These are phyloP conservation scores for Lagerstroemia speciosa DNA, from an alignment of 345 rosid genomes.

Conservation along the genomic window DNA sequence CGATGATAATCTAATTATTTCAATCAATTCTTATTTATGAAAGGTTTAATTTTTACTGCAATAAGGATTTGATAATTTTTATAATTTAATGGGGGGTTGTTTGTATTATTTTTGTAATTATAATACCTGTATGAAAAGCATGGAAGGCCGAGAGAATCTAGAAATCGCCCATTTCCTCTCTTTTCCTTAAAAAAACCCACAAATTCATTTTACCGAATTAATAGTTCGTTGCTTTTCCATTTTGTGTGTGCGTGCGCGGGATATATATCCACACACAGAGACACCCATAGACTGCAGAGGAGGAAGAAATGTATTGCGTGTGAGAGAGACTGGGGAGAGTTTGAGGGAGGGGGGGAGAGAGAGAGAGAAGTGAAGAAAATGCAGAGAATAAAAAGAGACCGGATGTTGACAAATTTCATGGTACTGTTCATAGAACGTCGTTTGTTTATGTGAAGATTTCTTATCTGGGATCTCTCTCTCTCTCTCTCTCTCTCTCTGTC, in stretches of 20 bases:
- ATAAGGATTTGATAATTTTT: too few species aligned
- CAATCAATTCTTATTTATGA: too few species aligned
- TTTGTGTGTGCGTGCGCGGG: not conserved
- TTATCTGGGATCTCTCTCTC: slow-evolving; percentile 67
- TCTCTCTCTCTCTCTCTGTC: slow-evolving; percentile 35
- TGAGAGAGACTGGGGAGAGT: not conserved
- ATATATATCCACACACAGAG: not conserved
- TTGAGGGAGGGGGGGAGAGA: slow-evolving; percentile 5
- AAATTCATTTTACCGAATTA: not conserved
- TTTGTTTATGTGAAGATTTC: slow-evolving; percentile 79
- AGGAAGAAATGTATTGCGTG: not conserved
- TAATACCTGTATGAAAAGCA: slow-evolving; percentile 20
- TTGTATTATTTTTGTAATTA: not conserved
- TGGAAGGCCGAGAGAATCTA: slow-evolving; percentile 45
- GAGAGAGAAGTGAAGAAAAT: slow-evolving; percentile 35
- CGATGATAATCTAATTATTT: too few species aligned
- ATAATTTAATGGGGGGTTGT: too few species aligned
- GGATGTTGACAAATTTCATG: slow-evolving; percentile 97
- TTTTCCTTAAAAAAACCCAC: slow-evolving; percentile 7
- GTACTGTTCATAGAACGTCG: slow-evolving; percentile 89
- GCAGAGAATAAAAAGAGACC: slow-evolving; percentile 91
- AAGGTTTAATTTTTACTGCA: too few species aligned
- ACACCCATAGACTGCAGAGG: too few species aligned
- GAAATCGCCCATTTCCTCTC: slow-evolving; percentile 24
- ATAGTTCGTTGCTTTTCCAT: too few species aligned